These are phyloP conservation scores for Syncephalis plumigaleata DNA, from an alignment of 371 early-diverging fungal genomes.

Conservation along the genomic window DNA sequence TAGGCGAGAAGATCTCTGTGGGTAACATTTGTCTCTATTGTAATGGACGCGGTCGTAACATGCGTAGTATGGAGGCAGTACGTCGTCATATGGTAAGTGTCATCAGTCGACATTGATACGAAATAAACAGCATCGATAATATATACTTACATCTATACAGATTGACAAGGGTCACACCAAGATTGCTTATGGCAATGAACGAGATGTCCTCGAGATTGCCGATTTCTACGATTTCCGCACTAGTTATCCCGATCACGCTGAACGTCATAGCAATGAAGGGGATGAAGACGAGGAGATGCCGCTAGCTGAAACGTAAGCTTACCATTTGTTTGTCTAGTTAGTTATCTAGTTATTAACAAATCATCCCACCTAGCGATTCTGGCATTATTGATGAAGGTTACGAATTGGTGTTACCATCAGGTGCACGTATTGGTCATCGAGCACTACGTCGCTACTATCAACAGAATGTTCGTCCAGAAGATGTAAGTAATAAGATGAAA, in stretches of 20 bases:
- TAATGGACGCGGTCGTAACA: constrained; percentile 73
- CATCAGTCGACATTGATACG: constrained; percentile 1
- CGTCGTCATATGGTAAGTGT: constrained; percentile 92
- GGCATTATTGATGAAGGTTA: constrained; percentile 40
- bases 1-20: constrained; percentile 85
- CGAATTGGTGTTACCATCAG: constrained; percentile 73
- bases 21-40: constrained; percentile 90
- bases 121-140: background rate
- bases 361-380: too few relatives aligned
- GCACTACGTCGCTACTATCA: constrained; percentile 64
- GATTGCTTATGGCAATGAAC: constrained; percentile 78
- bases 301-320: constrained; percentile 17
- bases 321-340: background rate
- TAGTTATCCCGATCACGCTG: constrained; percentile 35
- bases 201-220: constrained; percentile 72
- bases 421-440: constrained; percentile 70
- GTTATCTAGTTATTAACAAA: background rate
- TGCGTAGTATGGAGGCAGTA: constrained; percentile 78
- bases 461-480: constrained; percentile 58
- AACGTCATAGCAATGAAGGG: constrained; percentile 27
- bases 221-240: constrained; percentile 87
- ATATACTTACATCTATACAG: constrained; percentile 20
- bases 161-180: constrained; percentile 88
- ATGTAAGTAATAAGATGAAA: constrained; percentile 22
- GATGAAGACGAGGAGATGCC: constrained; percentile 31